These are phyloP conservation scores for Boechera stricta DNA, from an alignment of 345 rosid genomes.

Conservation along the genomic window DNA sequence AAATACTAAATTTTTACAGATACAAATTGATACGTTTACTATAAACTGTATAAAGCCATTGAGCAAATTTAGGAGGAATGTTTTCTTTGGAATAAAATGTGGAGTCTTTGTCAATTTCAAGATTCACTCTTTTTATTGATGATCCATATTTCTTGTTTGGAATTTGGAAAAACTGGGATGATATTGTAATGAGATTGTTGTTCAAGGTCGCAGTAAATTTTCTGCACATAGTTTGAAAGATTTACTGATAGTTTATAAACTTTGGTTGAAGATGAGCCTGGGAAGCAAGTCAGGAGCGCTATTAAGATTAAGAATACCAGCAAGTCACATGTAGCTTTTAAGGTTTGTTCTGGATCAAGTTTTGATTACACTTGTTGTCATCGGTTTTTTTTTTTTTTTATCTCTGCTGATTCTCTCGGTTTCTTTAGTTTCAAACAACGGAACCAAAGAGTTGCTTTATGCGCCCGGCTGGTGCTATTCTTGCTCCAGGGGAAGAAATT, in stretches of 20 bases:
- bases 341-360: conserved; percentile 52
- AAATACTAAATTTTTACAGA: too few species aligned
- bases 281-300: conserved; percentile 94
- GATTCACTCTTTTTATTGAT: not conserved
- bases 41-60: not conserved
- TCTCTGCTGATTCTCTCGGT: not conserved
- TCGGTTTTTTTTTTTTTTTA: not conserved
- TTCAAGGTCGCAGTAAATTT: too few species aligned
- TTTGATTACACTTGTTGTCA: not conserved
- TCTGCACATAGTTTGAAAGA: too few species aligned
- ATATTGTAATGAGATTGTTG: not conserved
- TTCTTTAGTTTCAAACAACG: conserved; percentile 87
- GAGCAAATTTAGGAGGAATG: not conserved
- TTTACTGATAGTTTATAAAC: conserved; percentile 12
- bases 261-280: conserved; percentile 78
- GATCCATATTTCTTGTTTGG: not conserved
- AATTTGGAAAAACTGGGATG: not conserved
- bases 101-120: conserved; percentile 15
- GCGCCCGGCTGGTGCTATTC: conserved; percentile 96
- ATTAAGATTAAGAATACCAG: conserved; percentile 88
- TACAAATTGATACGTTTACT: not conserved
- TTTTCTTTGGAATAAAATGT: conserved; percentile 2
- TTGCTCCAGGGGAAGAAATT: conserved; percentile 83
- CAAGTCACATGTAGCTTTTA: conserved; percentile 91
- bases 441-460: conserved; percentile 98